phyloP scores from a whole-genome alignment of 2,329 filamentous ascomycete species.

The Diplodia intermedia region DNA sequence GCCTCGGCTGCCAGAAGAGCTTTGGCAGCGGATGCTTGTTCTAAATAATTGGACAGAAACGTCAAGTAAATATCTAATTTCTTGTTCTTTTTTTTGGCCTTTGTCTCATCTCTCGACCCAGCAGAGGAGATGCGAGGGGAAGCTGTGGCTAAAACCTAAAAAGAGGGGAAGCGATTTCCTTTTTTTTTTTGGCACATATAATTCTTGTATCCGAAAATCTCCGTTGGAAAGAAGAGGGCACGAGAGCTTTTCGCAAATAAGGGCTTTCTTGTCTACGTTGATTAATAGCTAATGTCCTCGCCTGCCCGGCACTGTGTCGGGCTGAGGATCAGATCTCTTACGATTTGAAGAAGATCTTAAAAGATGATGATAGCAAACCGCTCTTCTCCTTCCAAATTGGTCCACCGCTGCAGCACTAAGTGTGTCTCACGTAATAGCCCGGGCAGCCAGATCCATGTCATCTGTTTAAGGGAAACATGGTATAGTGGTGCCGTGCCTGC shows the following conservation, averaged over 20 bases:
- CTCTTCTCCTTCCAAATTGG: background rate
- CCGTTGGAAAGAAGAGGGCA: background rate
- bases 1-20: conserved; percentile 43
- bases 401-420: background rate
- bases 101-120: background rate
- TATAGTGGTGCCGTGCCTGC: no score
- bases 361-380: background rate
- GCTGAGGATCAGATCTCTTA: background rate
- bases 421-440: background rate
- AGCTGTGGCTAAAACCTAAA: background rate
- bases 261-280: background rate
- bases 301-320: background rate
- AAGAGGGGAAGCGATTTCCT: background rate
- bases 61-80: conserved; percentile 1
- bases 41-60: background rate
- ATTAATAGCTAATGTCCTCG: background rate
- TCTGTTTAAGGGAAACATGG: no score
- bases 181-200: background rate
- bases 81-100: background rate
- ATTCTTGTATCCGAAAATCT: background rate
- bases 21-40: conserved; percentile 43
- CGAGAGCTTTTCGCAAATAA: background rate
- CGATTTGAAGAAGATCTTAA: background rate
- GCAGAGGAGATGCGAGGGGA: background rate
- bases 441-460: no score